Base-by-base conservation (phyloP, 768 basidiomycete genomes). In the Leccinum boreale region DNA sequence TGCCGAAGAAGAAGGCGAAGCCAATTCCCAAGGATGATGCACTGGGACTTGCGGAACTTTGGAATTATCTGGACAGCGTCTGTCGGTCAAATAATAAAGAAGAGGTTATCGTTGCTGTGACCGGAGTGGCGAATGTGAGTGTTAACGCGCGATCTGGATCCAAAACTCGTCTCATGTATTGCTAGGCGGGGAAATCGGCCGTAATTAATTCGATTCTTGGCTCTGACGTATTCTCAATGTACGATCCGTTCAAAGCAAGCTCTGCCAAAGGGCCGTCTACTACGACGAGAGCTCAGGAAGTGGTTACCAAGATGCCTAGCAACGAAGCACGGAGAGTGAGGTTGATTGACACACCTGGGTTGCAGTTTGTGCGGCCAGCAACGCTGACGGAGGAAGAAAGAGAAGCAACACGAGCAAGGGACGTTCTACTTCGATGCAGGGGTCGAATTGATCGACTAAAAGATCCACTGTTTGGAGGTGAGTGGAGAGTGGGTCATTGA, bases 301-400 rank as follows among this genome's bases (percentile, higher is more conserved):
- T 89, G 23, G 72, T 77, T 3, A 62, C 82, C 3, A 81, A 80
- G 52, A 68, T 76, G 10, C 77, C 75, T 10, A 81, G 78, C 23
- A 77, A 75, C 21, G 60, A 49, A 11, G 48, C 33, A n/a, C 52
- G 49, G 60, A 74, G 75, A 52, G 76, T 94, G 62, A 81, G 81
- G 33, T 65, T 95, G 56, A 85, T 94, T 64, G 94, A 97, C 70
- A 96, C 92, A 0, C 94, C 94, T 31, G 94, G 94, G n/a, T 74
- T 94, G 49, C 60, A 62, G 19, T 63, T 78, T 82, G 52, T 86
- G 84, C 79, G 69, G 72, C 36, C 56, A 29, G 70, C 52, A 51
- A 56, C 52, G 52, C 5, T 79, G 84, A 57, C 59, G 24, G 62
- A 63, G 3, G 29, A 62, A 11, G 72, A 70, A 24, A 61, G 58